Base-by-base conservation (phyloP, 768 basidiomycete species). In the Phlegmacium glaucopus region DNA sequence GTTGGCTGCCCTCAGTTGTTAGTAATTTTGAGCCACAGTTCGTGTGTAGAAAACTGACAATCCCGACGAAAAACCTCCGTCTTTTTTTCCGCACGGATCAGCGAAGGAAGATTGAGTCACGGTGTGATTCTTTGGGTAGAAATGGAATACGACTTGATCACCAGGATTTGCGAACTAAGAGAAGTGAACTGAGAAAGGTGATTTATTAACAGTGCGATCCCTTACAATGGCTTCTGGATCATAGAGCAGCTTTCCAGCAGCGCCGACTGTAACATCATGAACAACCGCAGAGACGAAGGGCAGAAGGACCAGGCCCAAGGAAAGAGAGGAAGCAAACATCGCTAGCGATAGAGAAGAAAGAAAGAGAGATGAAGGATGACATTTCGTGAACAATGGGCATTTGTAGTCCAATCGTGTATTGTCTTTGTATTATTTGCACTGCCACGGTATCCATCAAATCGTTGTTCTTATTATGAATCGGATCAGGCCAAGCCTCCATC, bases 81-180 rank as follows among this genome's bases (percentile, higher is more conserved):
- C 70, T 45, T 72, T 72, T 45, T 50, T 59, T 35, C 74, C 71
- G 60, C 82, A 85, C n/a, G 82, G 82, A 52, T 65, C 61, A 44
- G 65, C 68, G 52, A 81, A 77, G 13, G 75, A 68, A 2, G 74
- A 75, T 62, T 78, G 77, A n/a, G 72, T 69, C 30, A 74, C 75
- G 8, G 74, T 75, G 60, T 78, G 76, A 63, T 82, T 81, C 58
- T 75, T 80, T 35, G 77, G 74, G 48, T 76, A 65, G 67, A 82
- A 84, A 50, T 76, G 74, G 69, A 82, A 84, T 49, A 78, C 70
- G 40, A 84, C 79, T 61, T 78, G 76, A 61, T 84, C 82, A 43
- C 80, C 80, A 47, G 67, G 58, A 35, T 67, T 56, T 15, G 79
- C 80, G 47, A 60, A 59, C 78, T 79, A 54, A 45, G 28, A 7